phyloP scores from a whole-genome alignment of 305 asterid species.

The Rubia peregrina region DNA sequence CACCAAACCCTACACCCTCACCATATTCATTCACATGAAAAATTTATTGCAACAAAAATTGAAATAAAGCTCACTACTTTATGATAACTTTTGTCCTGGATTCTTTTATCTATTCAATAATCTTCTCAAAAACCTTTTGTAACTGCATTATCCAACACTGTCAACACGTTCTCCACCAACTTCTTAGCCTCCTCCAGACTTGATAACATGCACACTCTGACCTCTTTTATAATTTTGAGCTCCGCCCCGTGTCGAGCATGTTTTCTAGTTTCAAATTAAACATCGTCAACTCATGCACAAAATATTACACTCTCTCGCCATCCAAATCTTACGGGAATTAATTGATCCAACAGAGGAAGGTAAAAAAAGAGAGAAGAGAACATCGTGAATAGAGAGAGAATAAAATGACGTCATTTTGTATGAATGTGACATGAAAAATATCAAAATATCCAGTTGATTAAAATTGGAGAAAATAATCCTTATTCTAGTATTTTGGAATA shows the following conservation, averaged over 20 bases:
- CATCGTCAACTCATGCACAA: no score
- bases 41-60: background rate
- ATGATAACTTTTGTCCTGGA: conserved; percentile 71
- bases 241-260: conserved; percentile 67
- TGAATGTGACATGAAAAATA: no score
- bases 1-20: no score
- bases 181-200: conserved; percentile 98
- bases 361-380: no score
- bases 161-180: conserved; percentile 92
- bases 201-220: conserved; percentile 71
- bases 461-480: no score
- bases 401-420: no score
- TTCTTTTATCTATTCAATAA: conserved; percentile 72
- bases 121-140: conserved; percentile 80
- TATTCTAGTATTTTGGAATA: no score
- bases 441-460: no score
- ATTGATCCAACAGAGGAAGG: no score
- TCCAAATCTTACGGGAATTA: no score
- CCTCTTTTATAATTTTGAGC: conserved; percentile 95
- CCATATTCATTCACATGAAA: background rate
- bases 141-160: conserved; percentile 91
- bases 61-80: conserved; percentile 59
- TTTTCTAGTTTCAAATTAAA: conserved; percentile 94
- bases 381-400: no score
- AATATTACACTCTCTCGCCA: no score